phyloP scores from a whole-genome alignment of 768 basidiomycete species.

The Gloeostereum incarnatum region DNA sequence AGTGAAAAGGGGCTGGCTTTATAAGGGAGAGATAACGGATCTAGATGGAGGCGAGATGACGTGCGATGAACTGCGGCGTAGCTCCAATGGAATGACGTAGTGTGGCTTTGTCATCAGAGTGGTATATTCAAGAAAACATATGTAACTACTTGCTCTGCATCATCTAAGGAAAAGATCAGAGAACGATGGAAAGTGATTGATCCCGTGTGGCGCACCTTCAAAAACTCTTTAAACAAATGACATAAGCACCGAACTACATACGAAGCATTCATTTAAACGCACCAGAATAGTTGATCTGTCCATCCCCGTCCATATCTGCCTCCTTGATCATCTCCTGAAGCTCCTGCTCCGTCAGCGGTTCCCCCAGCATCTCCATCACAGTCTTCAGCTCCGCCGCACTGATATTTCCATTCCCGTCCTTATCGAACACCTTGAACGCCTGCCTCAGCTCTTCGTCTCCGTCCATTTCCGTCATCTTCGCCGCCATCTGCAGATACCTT shows the following conservation, averaged over 20 bases:
- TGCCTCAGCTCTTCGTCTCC: conserved; percentile 14
- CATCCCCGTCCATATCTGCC: conserved; percentile 78
- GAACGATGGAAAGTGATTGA: neutral
- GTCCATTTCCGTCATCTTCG: conserved; percentile 36
- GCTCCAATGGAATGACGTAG: too few species aligned
- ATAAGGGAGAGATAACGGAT: too few species aligned
- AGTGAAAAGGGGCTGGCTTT: neutral
- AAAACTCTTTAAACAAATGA: conserved; percentile 15
- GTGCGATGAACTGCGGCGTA: too few species aligned
- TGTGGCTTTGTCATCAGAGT: too few species aligned
- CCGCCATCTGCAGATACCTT: conserved; percentile 28
- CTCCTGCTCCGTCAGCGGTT: conserved; percentile 21
- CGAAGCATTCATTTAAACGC: conserved; percentile 12
- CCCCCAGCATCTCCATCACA: conserved; percentile 20
- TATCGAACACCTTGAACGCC: conserved; percentile 32
- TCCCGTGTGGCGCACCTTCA: conserved; percentile 14
- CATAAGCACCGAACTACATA: neutral
- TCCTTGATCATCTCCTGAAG: conserved; percentile 24
- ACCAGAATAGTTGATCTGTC: conserved; percentile 71
- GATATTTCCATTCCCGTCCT: conserved; percentile 16
- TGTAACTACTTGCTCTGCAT: conserved; percentile 20
- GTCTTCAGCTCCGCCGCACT: conserved; percentile 17
- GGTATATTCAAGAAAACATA: conserved; percentile 3
- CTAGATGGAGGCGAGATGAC: too few species aligned
- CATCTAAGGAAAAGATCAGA: conserved; percentile 14